Percentiles rank a stretch among this genome's conserved stretches.
Conservation (phyloP, 805 yeast genomes). For the Tetrapisispora fleetii region DNA sequence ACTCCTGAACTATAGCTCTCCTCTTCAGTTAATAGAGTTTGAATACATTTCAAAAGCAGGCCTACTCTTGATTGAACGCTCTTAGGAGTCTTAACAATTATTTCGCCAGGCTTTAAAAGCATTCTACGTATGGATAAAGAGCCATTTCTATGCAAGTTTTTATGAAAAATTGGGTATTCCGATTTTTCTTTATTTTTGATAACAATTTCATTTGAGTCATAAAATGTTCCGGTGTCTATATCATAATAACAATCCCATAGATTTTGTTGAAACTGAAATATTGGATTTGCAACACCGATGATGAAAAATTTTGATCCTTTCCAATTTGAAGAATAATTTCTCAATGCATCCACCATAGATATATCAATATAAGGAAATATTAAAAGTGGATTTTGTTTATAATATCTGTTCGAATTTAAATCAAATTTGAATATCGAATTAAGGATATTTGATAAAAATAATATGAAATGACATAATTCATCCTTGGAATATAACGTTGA, state of each 20-base stretch:
- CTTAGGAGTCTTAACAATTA: not conserved
- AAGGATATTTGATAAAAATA: slow-evolving; percentile 31
- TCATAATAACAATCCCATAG: slow-evolving; percentile 57
- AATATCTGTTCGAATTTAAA: slow-evolving; percentile 30
- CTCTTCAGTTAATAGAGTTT: slow-evolving; percentile 11
- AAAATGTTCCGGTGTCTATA: slow-evolving; percentile 41
- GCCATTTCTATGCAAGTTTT: slow-evolving; percentile 2
- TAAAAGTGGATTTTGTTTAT: slow-evolving; percentile 32
- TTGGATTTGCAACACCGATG: slow-evolving; percentile 61
- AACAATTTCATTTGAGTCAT: slow-evolving; percentile 7
- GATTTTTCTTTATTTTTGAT: slow-evolving; percentile 1
- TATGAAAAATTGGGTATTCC: not conserved
- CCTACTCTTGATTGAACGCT: slow-evolving; percentile 4
- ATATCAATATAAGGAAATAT: slow-evolving; percentile 54
- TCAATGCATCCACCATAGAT: slow-evolving; percentile 42
- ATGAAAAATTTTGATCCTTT: slow-evolving; percentile 29
- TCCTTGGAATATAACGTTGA: slow-evolving; percentile 34
- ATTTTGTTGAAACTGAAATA: slow-evolving; percentile 43
- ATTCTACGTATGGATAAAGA: slow-evolving; percentile 10
- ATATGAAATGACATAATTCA: slow-evolving; percentile 35
- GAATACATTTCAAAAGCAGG: slow-evolving; percentile 11
- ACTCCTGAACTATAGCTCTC: slow-evolving; percentile 25
- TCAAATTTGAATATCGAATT: slow-evolving; percentile 20
- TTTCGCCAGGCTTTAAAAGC: slow-evolving; percentile 4
- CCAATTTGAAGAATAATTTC: slow-evolving; percentile 23